Percentiles rank a stretch among this genome's conserved stretches.
Conservation (phyloP, 2,329 filamentous ascomycete genomes). For the Colletotrichum truncatum region DNA sequence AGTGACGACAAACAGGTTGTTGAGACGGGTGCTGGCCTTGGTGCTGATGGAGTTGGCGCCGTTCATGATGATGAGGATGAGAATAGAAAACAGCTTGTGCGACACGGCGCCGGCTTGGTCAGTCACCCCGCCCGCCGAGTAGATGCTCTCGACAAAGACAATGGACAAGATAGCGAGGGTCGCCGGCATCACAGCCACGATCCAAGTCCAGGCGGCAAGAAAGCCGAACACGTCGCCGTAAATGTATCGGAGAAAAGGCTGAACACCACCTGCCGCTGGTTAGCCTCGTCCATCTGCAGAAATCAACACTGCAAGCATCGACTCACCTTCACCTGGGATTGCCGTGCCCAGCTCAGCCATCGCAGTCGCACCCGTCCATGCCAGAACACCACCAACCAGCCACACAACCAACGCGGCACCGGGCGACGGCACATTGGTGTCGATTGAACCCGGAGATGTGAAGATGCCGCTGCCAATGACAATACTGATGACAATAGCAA, state of each 20-base stretch:
- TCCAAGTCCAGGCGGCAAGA: conserved; percentile 72
- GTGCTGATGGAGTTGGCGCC: conserved; percentile 66
- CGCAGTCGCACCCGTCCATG: conserved; percentile 71
- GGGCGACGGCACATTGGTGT: conserved; percentile 70
- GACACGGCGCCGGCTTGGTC: conserved; percentile 50
- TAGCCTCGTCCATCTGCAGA: no score
- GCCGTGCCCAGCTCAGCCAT: conserved; percentile 71
- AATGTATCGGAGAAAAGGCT: conserved; percentile 69
- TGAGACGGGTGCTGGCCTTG: conserved; percentile 62
- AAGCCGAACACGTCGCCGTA: conserved; percentile 71
- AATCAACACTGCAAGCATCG: no score
- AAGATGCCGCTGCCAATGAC: conserved; percentile 74
- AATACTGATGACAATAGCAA: conserved; percentile 69
- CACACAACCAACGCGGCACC: conserved; percentile 67
- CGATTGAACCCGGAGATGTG: conserved; percentile 70
- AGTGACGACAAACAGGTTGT: conserved; percentile 63
- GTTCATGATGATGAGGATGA: conserved; percentile 55
- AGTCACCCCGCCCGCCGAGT: conserved; percentile 58
- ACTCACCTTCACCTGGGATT: conserved; percentile 66
- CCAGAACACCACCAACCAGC: conserved; percentile 68
- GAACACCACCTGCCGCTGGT: conserved; percentile 58
- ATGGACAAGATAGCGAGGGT: conserved; percentile 72
- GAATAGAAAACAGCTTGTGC: conserved; percentile 62
- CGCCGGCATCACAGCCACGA: conserved; percentile 71
- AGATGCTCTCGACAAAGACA: conserved; percentile 70